These are phyloP conservation scores for Nitzschia sp. DNA, from an alignment of 108 stramenopile species.

Conservation along the genomic window DNA sequence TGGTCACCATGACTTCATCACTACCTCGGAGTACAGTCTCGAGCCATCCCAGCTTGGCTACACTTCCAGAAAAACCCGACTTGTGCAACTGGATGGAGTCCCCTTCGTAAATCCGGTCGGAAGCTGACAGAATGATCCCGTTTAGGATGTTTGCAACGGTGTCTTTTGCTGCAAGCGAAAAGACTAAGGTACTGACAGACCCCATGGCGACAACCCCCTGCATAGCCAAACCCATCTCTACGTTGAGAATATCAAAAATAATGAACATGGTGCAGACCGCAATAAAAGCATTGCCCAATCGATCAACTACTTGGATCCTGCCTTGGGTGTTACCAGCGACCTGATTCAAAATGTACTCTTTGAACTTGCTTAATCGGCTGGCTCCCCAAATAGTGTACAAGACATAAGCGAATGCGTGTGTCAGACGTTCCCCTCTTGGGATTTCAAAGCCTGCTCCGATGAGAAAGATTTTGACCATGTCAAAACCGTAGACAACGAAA, in stretches of 20 bases:
- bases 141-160: constrained; percentile 54
- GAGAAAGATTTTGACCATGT: constrained; percentile 33
- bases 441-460: constrained; percentile 32
- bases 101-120: constrained; percentile 64
- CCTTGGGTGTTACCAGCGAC: constrained; percentile 20
- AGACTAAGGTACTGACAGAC: constrained; percentile 34
- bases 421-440: not conserved
- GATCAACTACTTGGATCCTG: constrained; percentile 50
- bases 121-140: constrained; percentile 55
- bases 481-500: constrained; percentile 35
- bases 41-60: constrained; percentile 30
- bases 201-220: constrained; percentile 38
- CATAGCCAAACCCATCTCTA: constrained; percentile 56
- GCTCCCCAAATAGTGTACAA: constrained; percentile 34
- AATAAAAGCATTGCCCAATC: constrained; percentile 49
- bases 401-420: constrained; percentile 47
- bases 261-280: constrained; percentile 28
- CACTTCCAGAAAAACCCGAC: constrained; percentile 25
- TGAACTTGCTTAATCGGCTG: not conserved
- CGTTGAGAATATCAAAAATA: constrained; percentile 52
- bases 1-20: constrained; percentile 42
- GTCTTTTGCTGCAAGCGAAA: constrained; percentile 62
- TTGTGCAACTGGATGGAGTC: constrained; percentile 52
- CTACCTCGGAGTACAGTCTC: constrained; percentile 29
- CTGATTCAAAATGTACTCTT: constrained; percentile 7